phyloP scores from a whole-genome alignment of 805 yeast genomes.

The Yamadazyma endophytica region DNA sequence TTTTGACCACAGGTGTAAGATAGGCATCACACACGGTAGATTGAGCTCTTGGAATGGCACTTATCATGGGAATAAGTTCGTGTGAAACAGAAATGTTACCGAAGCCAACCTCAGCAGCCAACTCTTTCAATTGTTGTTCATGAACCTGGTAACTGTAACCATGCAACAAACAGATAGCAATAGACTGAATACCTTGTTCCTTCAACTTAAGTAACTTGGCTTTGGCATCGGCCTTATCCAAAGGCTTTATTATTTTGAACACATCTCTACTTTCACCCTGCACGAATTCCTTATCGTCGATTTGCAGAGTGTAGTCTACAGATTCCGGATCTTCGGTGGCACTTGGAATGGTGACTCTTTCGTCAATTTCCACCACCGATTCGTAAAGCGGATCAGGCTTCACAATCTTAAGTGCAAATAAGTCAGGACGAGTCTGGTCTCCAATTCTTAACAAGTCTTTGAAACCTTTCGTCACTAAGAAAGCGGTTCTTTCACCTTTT shows the following conservation, averaged over 20 bases:
- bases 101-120: conserved; percentile 29
- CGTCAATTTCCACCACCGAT: conserved; percentile 76
- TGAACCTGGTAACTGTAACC: conserved; percentile 32
- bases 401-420: conserved; percentile 71
- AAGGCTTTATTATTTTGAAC: conserved; percentile 20
- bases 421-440: conserved; percentile 83
- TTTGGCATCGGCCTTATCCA: conserved; percentile 18
- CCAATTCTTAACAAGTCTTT: conserved; percentile 77
- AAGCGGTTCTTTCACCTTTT: conserved; percentile 81
- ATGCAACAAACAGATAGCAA: conserved; percentile 32
- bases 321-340: conserved; percentile 54
- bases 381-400: conserved; percentile 70
- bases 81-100: conserved; percentile 29
- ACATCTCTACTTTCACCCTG: conserved; percentile 17
- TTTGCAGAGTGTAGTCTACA: conserved; percentile 6
- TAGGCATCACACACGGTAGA: conserved; percentile 38
- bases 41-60: conserved; percentile 29
- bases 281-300: conserved; percentile 24
- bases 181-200: conserved; percentile 15
- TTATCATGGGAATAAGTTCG: conserved; percentile 33
- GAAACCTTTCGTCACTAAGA: conserved; percentile 82
- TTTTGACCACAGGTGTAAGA: conserved; percentile 31
- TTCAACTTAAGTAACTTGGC: conserved; percentile 18
- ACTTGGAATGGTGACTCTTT: conserved; percentile 72
- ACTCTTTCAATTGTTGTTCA: conserved; percentile 24